Base-by-base conservation (phyloP, 2,329 filamentous ascomycete species). In the Trichoderma koningii region DNA sequence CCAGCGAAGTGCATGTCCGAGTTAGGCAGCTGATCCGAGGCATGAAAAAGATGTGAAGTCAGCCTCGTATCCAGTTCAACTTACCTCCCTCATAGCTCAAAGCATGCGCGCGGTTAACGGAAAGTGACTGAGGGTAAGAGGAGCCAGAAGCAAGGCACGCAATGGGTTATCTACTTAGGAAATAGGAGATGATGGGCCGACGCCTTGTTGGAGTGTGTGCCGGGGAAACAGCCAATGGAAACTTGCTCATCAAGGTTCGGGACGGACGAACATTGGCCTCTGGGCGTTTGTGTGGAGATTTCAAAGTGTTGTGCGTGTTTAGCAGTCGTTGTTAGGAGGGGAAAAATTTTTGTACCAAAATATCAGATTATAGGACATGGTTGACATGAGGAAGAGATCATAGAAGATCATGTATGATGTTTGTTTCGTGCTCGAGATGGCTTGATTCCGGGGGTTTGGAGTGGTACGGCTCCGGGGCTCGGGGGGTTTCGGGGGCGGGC, bases 171-270 rank as follows among this genome's bases (percentile, higher is more conserved):
- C 9, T 9, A 34, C 1, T 1, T 34, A 50, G 34, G 23, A 52
- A 52, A 30, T 21, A 50, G 15, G 17, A 61, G 34, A 61, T 38
- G 34, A 38, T 50, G 17, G 52, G n/a, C 30, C 28, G 61, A 45
- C n/a, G n/a, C 53, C 23, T 64, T 44, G 38, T 50, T 5, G 61
- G 52, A 65, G 64, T 14, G 55, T 28, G 59, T 41, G 63, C 44
- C 44, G 28, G n/a, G 55, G 10, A 38, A 12, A 55, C 53, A 60
- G 70, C 76, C 76, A 78, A 79, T 79, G 68, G 71, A 78, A 79
- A 79, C 76, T 76, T 79, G 77, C 77, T 79, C 77, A 71, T 26
- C 10, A 41, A 51, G 50, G 62, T 44, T 55, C 55, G 61, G 61
- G 61, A 63, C 60, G 50, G 47, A 23, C 34, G 26, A 61, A 56